These are phyloP conservation scores for Fraxinus baroniana DNA, from an alignment of 305 asterid species.

Conservation along the genomic window DNA sequence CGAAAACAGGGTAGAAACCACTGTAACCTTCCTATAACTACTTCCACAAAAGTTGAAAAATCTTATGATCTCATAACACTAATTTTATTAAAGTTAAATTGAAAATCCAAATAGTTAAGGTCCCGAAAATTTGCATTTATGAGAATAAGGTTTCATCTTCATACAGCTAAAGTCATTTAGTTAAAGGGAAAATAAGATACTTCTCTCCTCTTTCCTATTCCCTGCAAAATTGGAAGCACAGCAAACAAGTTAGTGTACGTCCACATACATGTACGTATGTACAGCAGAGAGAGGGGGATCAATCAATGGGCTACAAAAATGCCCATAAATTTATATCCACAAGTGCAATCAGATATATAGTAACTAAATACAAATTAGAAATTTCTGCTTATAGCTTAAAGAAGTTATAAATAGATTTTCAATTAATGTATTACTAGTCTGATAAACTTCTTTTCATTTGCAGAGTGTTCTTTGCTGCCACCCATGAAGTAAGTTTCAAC, in stretches of 20 bases:
- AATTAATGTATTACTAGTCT: not conserved
- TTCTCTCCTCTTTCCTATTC: not conserved
- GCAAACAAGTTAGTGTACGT: not conserved
- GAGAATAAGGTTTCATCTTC: not conserved
- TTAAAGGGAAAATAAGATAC: not conserved
- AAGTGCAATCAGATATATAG: not conserved
- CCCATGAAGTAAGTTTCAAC: not conserved
- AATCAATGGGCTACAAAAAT: not conserved
- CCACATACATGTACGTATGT: not conserved
- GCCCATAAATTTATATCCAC: constrained; percentile 1
- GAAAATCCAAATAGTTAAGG: not conserved
- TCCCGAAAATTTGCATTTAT: not conserved
- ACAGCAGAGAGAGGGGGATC: not conserved
- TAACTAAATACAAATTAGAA: not conserved
- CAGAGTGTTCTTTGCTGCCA: not conserved
- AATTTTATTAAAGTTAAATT: not conserved
- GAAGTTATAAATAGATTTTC: not conserved
- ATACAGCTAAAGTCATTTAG: not conserved
- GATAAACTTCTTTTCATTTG: not conserved
- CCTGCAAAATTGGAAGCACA: not conserved
- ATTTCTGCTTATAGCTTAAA: not conserved
- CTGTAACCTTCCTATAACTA: not conserved
- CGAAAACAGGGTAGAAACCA: not conserved
- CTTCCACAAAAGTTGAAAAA: not conserved
- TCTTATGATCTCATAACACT: not conserved